Evolutionary conservation across 2,329 filamentous ascomycete genomes (phyloP).

Genomic region (Xylariaceae sp.): DNA sequence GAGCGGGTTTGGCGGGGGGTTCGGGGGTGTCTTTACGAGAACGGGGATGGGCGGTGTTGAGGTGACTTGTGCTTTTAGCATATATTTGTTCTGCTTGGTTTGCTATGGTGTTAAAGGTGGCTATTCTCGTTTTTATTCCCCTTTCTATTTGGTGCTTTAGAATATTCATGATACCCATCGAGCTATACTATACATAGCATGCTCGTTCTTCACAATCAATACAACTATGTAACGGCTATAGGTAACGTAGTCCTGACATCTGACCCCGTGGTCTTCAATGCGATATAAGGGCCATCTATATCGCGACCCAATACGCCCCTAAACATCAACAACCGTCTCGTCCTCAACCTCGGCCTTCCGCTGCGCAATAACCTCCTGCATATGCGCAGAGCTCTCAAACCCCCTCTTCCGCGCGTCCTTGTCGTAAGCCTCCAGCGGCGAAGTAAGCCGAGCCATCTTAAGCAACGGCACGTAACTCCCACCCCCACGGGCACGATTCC

Average conservation of each 20-base stretch:
- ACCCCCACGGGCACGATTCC: conserved; percentile 45
- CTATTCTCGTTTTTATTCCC: background rate
- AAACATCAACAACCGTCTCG: conserved; percentile 35
- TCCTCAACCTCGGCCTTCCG: conserved; percentile 22
- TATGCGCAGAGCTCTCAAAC: conserved; percentile 48
- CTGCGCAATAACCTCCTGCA: conserved; percentile 30
- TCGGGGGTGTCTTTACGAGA: conserved; percentile 74
- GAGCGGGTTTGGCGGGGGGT: conserved; percentile 89
- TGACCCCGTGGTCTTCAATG: background rate
- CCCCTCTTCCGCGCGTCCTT: conserved; percentile 60
- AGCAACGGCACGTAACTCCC: conserved; percentile 55
- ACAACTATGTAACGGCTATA: background rate
- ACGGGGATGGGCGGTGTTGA: conserved; percentile 20
- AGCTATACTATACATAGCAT: background rate
- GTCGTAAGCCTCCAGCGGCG: conserved; percentile 55
- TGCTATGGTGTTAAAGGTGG: background rate
- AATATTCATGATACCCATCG: conserved; percentile 15
- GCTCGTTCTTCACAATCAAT: background rate
- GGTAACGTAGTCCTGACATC: background rate
- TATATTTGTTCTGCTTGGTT: background rate
- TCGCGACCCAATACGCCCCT: conserved; percentile 5
- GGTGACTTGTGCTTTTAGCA: too few species aligned
- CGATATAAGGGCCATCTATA: background rate
- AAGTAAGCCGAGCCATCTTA: conserved; percentile 46
- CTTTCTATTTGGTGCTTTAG: background rate